Percentiles rank a stretch among this genome's conserved stretches.
These are phyloP conservation scores for Taphrina sp. DNA, from an alignment of 1,139 yeast genomes.

Conservation along the genomic window DNA sequence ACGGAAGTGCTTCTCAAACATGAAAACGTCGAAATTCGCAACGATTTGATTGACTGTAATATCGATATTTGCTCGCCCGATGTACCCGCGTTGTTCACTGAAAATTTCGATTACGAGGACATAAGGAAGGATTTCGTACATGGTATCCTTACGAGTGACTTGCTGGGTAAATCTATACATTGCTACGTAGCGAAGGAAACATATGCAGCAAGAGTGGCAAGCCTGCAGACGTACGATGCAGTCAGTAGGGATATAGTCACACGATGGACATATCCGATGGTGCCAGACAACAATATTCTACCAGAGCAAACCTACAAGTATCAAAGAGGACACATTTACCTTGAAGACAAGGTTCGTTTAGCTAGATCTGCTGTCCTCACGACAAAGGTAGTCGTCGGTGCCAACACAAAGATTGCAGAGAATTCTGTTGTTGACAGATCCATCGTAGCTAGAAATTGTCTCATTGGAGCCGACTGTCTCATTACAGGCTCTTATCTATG, in stretches of 20 bases:
- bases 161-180: constrained; percentile 85
- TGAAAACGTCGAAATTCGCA: constrained; percentile 74
- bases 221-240: constrained; percentile 89
- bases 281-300: constrained; percentile 77
- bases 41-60: constrained; percentile 92
- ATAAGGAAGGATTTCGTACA: constrained; percentile 82
- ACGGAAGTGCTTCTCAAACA: constrained; percentile 73
- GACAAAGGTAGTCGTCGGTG: constrained; percentile 63
- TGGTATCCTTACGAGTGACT: constrained; percentile 87
- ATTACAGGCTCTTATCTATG: constrained; percentile 78
- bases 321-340: constrained; percentile 81
- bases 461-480: constrained; percentile 71
- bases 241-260: constrained; percentile 79
- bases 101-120: constrained; percentile 88
- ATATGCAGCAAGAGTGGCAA: constrained; percentile 91
- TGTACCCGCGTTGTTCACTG: constrained; percentile 93
- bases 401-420: constrained; percentile 53
- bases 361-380: constrained; percentile 96
- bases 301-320: constrained; percentile 71
- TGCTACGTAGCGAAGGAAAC: constrained; percentile 73
- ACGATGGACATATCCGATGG: constrained; percentile 89
- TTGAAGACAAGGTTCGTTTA: constrained; percentile 71
- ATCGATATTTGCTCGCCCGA: constrained; percentile 93
- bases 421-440: constrained; percentile 58
- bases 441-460: constrained; percentile 81